phyloP scores from a whole-genome alignment of 768 basidiomycete species.

The Suillus paluster region DNA sequence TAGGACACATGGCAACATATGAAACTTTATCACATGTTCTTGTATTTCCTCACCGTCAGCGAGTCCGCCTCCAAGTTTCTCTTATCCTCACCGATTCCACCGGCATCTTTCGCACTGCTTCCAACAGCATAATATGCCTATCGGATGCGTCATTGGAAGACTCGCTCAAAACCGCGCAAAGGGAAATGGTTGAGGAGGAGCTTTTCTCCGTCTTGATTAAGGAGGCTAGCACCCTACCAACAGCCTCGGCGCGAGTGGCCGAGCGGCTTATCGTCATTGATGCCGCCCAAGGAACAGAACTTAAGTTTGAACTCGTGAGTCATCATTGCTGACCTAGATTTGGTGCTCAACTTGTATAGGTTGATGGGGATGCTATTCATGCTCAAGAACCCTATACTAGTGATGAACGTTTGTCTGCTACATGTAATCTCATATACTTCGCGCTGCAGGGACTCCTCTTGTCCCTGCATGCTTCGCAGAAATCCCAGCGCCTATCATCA shows the following conservation, averaged over 20 bases:
- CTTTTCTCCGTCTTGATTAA: constrained; percentile 74
- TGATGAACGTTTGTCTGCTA: constrained; percentile 31
- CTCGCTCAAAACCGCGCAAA: constrained; percentile 61
- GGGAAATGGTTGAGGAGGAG: constrained; percentile 79
- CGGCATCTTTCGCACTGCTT: constrained; percentile 38
- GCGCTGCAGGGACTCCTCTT: constrained; percentile 67
- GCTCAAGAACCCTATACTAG: constrained; percentile 13
- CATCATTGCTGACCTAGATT: constrained; percentile 28
- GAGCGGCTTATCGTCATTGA: constrained; percentile 79
- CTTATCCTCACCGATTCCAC: constrained; percentile 41
- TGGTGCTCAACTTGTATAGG: constrained; percentile 26
- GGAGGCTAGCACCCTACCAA: constrained; percentile 78
- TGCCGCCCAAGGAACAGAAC: constrained; percentile 69
- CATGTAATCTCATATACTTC: constrained; percentile 72
- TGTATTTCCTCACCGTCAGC: constrained; percentile 67
- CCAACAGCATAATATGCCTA: constrained; percentile 39
- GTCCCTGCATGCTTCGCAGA: constrained; percentile 57
- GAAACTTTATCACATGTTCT: constrained; percentile 48
- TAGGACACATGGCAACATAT: constrained; percentile 66
- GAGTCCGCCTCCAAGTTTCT: constrained; percentile 65
- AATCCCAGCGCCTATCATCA: constrained; percentile 42
- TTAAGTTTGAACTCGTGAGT: constrained; percentile 75
- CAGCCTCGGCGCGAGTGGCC: constrained; percentile 76
- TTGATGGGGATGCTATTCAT: constrained; percentile 33
- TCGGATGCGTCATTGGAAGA: constrained; percentile 50